Percentiles rank a stretch among this genome's conserved stretches.
phyloP scores from a whole-genome alignment of 331 rosid genomes.

The Acacia pycnantha region DNA sequence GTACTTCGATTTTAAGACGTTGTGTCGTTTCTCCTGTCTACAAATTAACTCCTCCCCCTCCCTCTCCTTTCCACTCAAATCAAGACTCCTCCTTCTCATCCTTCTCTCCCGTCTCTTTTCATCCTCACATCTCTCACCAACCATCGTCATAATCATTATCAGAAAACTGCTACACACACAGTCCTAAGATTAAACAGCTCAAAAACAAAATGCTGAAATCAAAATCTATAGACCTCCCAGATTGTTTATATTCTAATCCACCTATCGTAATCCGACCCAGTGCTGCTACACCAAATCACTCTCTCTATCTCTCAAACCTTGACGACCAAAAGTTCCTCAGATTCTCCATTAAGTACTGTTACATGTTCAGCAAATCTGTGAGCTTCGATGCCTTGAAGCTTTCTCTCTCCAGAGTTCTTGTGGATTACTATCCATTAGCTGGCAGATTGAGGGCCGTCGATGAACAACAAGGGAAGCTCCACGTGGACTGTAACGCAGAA shows the following conservation, averaged over 20 bases:
- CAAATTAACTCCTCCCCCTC: constrained; percentile 26
- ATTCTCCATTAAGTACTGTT: constrained; percentile 74
- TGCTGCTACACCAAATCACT: constrained; percentile 72
- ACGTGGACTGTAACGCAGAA: constrained; percentile 79
- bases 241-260: constrained; percentile 50
- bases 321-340: constrained; percentile 87
- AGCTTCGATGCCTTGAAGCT: constrained; percentile 48
- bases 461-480: constrained; percentile 60
- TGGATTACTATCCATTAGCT: constrained; percentile 82
- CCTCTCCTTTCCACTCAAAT: constrained; percentile 6
- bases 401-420: constrained; percentile 66
- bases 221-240: constrained; percentile 67
- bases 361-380: constrained; percentile 54
- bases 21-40: constrained; percentile 25
- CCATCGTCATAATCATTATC: neutral
- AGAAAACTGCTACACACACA: neutral
- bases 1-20: constrained; percentile 46
- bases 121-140: neutral
- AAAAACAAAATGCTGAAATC: constrained; percentile 39
- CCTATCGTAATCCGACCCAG: constrained; percentile 50
- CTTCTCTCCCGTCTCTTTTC: neutral
- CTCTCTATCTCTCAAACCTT: constrained; percentile 72
- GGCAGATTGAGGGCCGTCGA: constrained; percentile 56
- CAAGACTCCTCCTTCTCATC: neutral
- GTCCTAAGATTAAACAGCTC: neutral